Evolutionary conservation across 2,329 filamentous ascomycete genomes (phyloP), one percentile per base, ranked within the genome.

Genomic region (Botrytis byssoidea): DNA sequence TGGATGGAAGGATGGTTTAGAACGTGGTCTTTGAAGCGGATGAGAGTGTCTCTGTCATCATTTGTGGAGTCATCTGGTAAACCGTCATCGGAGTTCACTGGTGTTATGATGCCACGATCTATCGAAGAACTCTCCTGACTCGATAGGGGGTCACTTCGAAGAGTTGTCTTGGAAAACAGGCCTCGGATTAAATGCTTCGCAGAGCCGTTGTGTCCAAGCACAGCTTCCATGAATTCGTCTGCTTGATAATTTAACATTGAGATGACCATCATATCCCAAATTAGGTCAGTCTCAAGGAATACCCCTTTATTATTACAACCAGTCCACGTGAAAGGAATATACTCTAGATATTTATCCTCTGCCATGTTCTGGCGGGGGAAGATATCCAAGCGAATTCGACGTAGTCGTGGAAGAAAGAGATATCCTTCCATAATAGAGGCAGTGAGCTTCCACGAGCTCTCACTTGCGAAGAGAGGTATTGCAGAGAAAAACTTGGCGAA

Each of bases 211-310:
- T 63, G 14, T 63, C 60, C 66, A 55, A 48, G 48, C n/a, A 35
- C 29, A 25, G 20, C 60, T 37, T 71, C 44, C 59, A 57, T 71
- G 20, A 37, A 71, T 37, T 63, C 69, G 18, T 64, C 69, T 14
- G 48, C 59, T 25, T 71, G 70, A 25, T 64, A 65, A 55, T 71
- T 65, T 4, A 65, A 14, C 44, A 71, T 71, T 32, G 70, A 65
- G 42, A 71, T 51, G 20, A 25, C 25, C 46, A 65, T 65, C 46
- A 59, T 71, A 40, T 59, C 37, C n/a, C 37, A 57, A 55, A 69
- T n/a, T n/a, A 40, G 48, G 10, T 16, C 35, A 2, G 35, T 55
- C 32, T 37, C 22, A 29, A 42, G 22, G n/a, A 55, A 55, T 37
- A 59, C 10, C 10, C 51, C 35, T 22, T 55, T n/a, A 25, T 65